Evolutionary conservation across 177 flowering plant genomes (phyloP).

Genomic region (Vitis hybrid): DNA sequence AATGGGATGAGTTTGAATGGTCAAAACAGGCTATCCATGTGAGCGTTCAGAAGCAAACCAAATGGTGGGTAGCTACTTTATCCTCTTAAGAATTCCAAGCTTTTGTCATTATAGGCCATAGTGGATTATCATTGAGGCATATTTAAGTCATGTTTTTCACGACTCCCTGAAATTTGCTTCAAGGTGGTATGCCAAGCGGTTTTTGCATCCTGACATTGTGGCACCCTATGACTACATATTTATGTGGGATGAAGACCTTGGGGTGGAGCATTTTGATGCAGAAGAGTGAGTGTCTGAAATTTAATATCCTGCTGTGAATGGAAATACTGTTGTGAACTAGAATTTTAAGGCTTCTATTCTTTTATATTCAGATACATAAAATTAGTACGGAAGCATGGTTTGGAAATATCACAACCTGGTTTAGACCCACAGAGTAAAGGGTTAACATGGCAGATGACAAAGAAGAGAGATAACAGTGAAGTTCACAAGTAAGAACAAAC

Average conservation of each 20-base stretch:
- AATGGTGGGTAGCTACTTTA: slow-evolving; percentile 44
- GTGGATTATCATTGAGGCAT: neutral
- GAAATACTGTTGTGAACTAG: neutral
- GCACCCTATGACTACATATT: slow-evolving; percentile 68
- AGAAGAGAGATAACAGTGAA: slow-evolving; percentile 49
- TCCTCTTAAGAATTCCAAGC: neutral
- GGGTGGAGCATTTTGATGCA: slow-evolving; percentile 60
- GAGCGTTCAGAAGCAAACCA: slow-evolving; percentile 60
- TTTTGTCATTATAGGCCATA: neutral
- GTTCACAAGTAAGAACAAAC: slow-evolving; percentile 56
- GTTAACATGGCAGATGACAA: slow-evolving; percentile 69
- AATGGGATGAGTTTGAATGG: slow-evolving; percentile 83
- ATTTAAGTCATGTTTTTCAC: neutral
- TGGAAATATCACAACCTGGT: slow-evolving; percentile 77
- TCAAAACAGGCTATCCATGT: slow-evolving; percentile 70
- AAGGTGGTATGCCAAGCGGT: slow-evolving; percentile 80
- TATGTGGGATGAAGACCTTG: slow-evolving; percentile 77
- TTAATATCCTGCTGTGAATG: slow-evolving; percentile 1
- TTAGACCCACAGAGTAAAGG: slow-evolving; percentile 45
- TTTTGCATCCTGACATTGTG: slow-evolving; percentile 67
- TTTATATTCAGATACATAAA: slow-evolving; percentile 43
- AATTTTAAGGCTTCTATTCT: neutral
- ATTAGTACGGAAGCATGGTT: slow-evolving; percentile 53
- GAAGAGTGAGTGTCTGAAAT: slow-evolving; percentile 43
- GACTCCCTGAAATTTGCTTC: slow-evolving; percentile 9